Percentiles rank a stretch among this genome's conserved stretches.
phyloP scores from a whole-genome alignment of 2,329 filamentous ascomycete species.

The Purpureocillium lavendulum region DNA sequence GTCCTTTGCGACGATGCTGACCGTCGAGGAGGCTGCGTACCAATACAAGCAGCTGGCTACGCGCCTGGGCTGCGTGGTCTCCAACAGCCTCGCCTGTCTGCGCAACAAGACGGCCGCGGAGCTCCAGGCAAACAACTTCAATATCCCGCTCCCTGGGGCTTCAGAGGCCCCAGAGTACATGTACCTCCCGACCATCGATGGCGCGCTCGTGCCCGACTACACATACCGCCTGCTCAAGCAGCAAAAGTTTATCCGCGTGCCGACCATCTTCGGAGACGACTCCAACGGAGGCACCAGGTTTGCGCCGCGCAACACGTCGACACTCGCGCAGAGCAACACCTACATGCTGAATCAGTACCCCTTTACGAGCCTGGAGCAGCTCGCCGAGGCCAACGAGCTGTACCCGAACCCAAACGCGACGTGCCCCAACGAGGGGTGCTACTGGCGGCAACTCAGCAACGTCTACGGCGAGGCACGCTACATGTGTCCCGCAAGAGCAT shows the following conservation, averaged over 20 bases:
- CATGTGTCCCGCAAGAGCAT: slow-evolving; percentile 24
- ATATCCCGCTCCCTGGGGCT: slow-evolving; percentile 22
- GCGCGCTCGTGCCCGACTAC: slow-evolving; percentile 38
- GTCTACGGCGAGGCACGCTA: slow-evolving; percentile 26
- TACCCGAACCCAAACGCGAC: slow-evolving; percentile 26
- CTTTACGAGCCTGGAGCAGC: slow-evolving; percentile 19
- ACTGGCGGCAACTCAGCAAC: slow-evolving; percentile 28
- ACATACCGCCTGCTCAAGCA: slow-evolving; percentile 39
- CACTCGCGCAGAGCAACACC: slow-evolving; percentile 20
- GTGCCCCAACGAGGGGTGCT: slow-evolving; percentile 22
- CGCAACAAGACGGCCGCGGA: slow-evolving; percentile 29
- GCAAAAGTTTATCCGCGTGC: slow-evolving; percentile 45
- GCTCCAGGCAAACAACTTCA: slow-evolving; percentile 32
- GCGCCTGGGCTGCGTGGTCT: slow-evolving; percentile 30
- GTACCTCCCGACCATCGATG: slow-evolving; percentile 48
- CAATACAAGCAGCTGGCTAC: slow-evolving; percentile 41
- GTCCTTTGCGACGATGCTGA: slow-evolving; percentile 41
- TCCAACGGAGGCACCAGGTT: slow-evolving; percentile 29
- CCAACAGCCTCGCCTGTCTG: slow-evolving; percentile 35
- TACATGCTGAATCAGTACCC: slow-evolving; percentile 26
- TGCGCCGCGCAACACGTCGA: slow-evolving; percentile 20
- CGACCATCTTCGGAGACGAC: slow-evolving; percentile 37
- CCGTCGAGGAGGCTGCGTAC: slow-evolving; percentile 37
- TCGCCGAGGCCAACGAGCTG: slow-evolving; percentile 21
- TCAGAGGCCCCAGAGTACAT: slow-evolving; percentile 35